Percentiles rank a stretch among this genome's conserved stretches.
These are phyloP conservation scores for Kwoniella sp. DNA, from an alignment of 768 basidiomycete species.

Conservation along the genomic window DNA sequence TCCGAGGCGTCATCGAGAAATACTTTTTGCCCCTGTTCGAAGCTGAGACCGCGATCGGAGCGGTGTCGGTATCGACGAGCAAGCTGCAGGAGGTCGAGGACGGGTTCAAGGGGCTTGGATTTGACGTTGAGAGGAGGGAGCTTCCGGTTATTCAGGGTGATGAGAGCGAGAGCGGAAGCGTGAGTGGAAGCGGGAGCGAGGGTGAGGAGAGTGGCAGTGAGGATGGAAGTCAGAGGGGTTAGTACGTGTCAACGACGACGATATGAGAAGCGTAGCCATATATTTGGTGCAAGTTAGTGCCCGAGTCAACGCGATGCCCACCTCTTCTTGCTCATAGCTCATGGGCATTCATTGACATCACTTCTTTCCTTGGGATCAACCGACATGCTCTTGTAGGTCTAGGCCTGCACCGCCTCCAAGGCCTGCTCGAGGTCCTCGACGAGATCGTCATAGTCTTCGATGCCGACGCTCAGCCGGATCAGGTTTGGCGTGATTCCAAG, in stretches of 20 bases:
- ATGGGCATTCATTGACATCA: no score
- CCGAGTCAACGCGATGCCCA: no score
- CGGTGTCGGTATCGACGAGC: conserved; percentile 75
- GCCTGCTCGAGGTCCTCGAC: conserved; percentile 67
- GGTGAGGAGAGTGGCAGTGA: conserved; percentile 11
- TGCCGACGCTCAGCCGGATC: conserved; percentile 75
- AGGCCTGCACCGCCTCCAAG: conserved; percentile 50
- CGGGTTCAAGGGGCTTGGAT: conserved; percentile 66
- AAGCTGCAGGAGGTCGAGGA: conserved; percentile 69
- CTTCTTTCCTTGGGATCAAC: no score
- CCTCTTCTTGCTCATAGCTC: no score
- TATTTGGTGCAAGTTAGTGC: no score
- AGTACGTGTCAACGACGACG: no score
- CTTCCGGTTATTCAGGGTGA: conserved; percentile 57
- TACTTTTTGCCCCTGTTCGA: conserved; percentile 84
- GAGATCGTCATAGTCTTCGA: conserved; percentile 82
- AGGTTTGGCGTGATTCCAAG: conserved; percentile 52
- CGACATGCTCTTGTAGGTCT: no score
- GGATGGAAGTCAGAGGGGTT: no score
- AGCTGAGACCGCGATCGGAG: conserved; percentile 67
- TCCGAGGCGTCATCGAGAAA: conserved; percentile 63
- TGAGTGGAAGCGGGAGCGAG: conserved; percentile 1
- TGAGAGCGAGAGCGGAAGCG: conserved; percentile 19
- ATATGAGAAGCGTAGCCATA: no score
- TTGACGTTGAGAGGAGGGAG: conserved; percentile 67